These are phyloP conservation scores for Fraxinus baroniana DNA, from an alignment of 305 asterid species.

Conservation along the genomic window DNA sequence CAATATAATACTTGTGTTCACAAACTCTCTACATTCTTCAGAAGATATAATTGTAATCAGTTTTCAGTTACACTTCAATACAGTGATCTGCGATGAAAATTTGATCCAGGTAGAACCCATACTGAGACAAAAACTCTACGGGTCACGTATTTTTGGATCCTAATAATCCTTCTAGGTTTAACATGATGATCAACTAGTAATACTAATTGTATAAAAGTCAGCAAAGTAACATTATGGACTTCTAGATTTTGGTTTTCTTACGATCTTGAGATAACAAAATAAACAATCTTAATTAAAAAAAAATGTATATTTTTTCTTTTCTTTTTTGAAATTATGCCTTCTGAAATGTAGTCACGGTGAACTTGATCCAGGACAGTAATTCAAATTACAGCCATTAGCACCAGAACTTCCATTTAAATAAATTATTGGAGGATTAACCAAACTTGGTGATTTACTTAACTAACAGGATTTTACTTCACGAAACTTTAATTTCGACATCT, in stretches of 20 bases:
- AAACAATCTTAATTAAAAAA: not conserved
- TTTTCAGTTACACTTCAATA: not conserved
- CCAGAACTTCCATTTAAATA: not conserved
- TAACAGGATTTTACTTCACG: not conserved
- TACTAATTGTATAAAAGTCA: not conserved
- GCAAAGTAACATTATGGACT: not conserved
- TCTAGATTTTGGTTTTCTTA: not conserved
- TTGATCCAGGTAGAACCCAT: not conserved
- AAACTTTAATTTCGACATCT: slow-evolving; percentile 2
- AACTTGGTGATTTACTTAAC: not conserved
- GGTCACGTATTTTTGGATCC: not conserved
- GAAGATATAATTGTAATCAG: not conserved
- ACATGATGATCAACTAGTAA: not conserved
- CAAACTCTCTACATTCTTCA: not conserved
- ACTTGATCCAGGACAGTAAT: not conserved
- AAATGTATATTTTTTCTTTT: not conserved
- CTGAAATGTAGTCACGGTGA: not conserved
- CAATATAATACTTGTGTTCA: not conserved
- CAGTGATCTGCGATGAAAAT: not conserved
- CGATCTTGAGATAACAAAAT: not conserved
- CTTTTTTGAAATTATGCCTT: not conserved
- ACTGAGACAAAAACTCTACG: not conserved
- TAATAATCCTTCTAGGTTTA: not conserved
- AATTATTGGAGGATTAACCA: not conserved
- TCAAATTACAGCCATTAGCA: not conserved